A percentile compares a stretch with the other conserved stretches of the same genome.
Conservation (phyloP, 495 filamentous ascomycete species). For the Alectoria sarmentosa region DNA sequence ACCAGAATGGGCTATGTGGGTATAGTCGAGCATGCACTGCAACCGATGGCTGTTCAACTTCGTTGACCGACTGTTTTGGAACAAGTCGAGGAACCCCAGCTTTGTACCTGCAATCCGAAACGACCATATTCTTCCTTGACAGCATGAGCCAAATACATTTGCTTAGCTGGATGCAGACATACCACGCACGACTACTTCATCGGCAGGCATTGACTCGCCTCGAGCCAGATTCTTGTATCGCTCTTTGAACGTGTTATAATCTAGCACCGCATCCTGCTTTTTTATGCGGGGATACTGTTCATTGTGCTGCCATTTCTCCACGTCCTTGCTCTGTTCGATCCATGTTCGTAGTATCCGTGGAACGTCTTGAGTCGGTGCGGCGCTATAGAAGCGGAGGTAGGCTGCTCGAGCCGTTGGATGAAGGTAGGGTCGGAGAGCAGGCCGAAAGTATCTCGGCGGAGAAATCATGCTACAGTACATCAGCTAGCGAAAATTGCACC, state of each 20-base stretch:
- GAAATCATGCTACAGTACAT: neutral
- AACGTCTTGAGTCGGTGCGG: constrained; percentile 20
- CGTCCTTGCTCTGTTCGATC: neutral
- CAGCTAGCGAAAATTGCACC: neutral
- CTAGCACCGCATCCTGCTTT: constrained; percentile 21
- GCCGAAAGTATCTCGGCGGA: constrained; percentile 4
- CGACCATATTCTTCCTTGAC: constrained; percentile 57
- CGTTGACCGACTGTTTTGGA: constrained; percentile 51
- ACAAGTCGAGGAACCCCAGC: constrained; percentile 77
- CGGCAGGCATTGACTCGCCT: constrained; percentile 21
- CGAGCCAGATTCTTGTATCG: constrained; percentile 28
- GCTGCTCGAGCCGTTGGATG: constrained; percentile 14
- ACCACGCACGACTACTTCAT: constrained; percentile 41
- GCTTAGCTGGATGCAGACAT: neutral
- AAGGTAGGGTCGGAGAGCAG: neutral
- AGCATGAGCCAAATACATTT: constrained; percentile 15
- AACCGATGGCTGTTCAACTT: constrained; percentile 34
- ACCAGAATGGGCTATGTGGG: constrained; percentile 39
- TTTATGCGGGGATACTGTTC: constrained; percentile 43
- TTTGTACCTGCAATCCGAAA: constrained; percentile 55
- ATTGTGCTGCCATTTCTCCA: neutral
- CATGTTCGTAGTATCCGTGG: constrained; percentile 13
- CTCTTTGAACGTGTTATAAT: constrained; percentile 22
- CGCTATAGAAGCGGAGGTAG: constrained; percentile 42
- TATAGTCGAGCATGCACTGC: constrained; percentile 66